phyloP scores from a whole-genome alignment of 1,284 basidiomycete species.

The Malassezia sympodialis region DNA sequence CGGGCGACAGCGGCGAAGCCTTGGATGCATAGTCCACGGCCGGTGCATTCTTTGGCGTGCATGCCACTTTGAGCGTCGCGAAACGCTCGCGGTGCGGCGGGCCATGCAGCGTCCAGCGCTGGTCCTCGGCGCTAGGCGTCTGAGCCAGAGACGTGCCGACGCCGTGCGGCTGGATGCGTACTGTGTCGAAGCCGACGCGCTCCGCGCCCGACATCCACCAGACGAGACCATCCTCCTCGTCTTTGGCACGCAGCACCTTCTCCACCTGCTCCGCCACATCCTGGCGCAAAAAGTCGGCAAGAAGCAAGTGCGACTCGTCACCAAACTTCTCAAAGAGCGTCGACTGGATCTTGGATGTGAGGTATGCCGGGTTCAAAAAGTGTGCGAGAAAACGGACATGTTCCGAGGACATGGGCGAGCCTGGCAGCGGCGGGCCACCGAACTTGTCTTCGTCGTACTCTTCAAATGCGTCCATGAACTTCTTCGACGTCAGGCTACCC shows the following conservation, averaged over 20 bases:
- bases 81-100: slow-evolving; percentile 93
- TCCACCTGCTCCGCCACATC: slow-evolving; percentile 38
- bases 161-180: slow-evolving; percentile 31
- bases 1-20: slow-evolving; percentile 18
- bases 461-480: slow-evolving; percentile 58
- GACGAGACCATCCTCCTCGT: slow-evolving; percentile 55
- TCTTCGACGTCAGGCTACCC: slow-evolving; percentile 56
- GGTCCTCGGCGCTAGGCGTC: slow-evolving; percentile 15
- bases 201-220: slow-evolving; percentile 37
- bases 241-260: slow-evolving; percentile 49
- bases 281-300: slow-evolving; percentile 38
- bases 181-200: slow-evolving; percentile 13
- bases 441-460: slow-evolving; percentile 27
- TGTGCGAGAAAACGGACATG: slow-evolving; percentile 48
- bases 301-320: slow-evolving; percentile 74
- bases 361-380: slow-evolving; percentile 83
- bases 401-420: slow-evolving; percentile 29
- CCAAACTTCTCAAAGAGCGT: slow-evolving; percentile 72
- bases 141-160: slow-evolving; percentile 20
- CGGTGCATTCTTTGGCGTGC: slow-evolving; percentile 20
- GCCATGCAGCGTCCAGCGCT: slow-evolving; percentile 63
- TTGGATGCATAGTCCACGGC: slow-evolving; percentile 15
- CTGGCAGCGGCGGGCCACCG: slow-evolving; percentile 32
- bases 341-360: slow-evolving; percentile 69
- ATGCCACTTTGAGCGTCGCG: slow-evolving; percentile 52